These are phyloP conservation scores for Cladophialophora psammophila DNA, from an alignment of 2,329 filamentous ascomycete species.

Conservation along the genomic window DNA sequence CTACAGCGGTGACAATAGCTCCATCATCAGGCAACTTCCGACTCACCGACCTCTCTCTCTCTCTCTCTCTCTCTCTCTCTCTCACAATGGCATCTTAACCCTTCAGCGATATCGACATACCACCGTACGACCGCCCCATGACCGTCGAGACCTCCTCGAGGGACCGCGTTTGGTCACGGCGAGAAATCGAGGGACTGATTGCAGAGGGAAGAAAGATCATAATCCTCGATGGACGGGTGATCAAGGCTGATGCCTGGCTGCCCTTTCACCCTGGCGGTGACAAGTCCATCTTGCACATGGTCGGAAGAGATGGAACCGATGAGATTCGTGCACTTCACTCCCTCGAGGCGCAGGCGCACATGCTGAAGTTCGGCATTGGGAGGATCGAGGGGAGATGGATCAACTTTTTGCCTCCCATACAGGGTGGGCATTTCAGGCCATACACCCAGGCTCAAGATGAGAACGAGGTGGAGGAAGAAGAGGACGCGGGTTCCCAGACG, in stretches of 20 bases:
- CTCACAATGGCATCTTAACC: background rate
- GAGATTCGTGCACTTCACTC: constrained; percentile 92
- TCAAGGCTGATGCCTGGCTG: constrained; percentile 89
- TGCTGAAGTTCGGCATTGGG: constrained; percentile 85
- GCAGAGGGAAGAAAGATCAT: constrained; percentile 80
- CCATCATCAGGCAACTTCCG: background rate
- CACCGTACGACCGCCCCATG: constrained; percentile 18
- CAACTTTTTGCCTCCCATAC: constrained; percentile 90
- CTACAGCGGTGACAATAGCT: background rate
- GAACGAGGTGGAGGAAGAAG: constrained; percentile 48
- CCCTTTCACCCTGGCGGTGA: constrained; percentile 91
- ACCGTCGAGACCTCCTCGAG: constrained; percentile 45
- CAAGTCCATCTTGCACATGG: constrained; percentile 90
- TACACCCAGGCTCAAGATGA: constrained; percentile 45
- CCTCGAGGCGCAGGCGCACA: constrained; percentile 73
- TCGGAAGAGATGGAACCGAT: constrained; percentile 91
- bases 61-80: background rate
- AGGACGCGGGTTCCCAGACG: constrained; percentile 42
- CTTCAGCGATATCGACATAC: background rate
- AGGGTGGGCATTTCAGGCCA: constrained; percentile 76
- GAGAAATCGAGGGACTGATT: constrained; percentile 81
- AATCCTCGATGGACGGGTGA: constrained; percentile 79
- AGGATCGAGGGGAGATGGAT: constrained; percentile 80
- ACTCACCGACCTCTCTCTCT: constrained; percentile 1
- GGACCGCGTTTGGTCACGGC: constrained; percentile 62